Evolutionary conservation across 345 rosid species (phyloP).

Genomic region (Aquilaria sinensis): DNA sequence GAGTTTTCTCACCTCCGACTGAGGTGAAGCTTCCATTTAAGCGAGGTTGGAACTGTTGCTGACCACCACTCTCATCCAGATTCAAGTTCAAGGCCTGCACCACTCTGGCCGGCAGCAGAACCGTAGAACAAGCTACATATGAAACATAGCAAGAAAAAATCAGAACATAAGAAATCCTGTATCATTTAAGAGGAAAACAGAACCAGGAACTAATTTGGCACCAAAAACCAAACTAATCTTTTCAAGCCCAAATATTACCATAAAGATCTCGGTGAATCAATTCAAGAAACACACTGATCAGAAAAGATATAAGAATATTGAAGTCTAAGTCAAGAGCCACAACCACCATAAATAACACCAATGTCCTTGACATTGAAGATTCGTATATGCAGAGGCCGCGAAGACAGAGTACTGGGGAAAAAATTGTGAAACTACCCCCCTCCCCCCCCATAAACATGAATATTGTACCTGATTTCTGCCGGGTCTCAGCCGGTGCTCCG

Average conservation of each 20-base stretch:
- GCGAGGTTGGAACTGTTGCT: conserved; percentile 26
- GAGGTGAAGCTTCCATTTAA: conserved; percentile 12
- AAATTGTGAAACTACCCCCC: not conserved
- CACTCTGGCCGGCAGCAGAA: conserved; percentile 66
- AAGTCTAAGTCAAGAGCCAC: too few relatives aligned
- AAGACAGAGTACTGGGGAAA: too few relatives aligned
- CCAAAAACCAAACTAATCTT: too few relatives aligned
- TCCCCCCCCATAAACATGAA: too few relatives aligned
- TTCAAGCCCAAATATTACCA: too few relatives aligned
- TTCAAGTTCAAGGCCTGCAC: conserved; percentile 59
- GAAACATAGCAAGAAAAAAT: not conserved
- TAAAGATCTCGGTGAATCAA: not conserved
- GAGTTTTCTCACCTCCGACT: conserved; percentile 12
- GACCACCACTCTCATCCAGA: conserved; percentile 25
- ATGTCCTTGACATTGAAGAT: too few relatives aligned
- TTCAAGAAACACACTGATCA: not conserved
- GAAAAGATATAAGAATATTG: too few relatives aligned
- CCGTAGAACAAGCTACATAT: conserved; percentile 34
- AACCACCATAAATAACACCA: too few relatives aligned
- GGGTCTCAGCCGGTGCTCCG: conserved; percentile 24
- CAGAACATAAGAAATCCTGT: too few relatives aligned
- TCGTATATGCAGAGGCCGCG: too few relatives aligned
- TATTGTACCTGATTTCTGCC: conserved; percentile 39
- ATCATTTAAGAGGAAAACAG: not conserved
- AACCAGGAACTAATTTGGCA: not conserved